phyloP scores from a whole-genome alignment of 495 filamentous ascomycete genomes.

The Hypoxylon fuscum region DNA sequence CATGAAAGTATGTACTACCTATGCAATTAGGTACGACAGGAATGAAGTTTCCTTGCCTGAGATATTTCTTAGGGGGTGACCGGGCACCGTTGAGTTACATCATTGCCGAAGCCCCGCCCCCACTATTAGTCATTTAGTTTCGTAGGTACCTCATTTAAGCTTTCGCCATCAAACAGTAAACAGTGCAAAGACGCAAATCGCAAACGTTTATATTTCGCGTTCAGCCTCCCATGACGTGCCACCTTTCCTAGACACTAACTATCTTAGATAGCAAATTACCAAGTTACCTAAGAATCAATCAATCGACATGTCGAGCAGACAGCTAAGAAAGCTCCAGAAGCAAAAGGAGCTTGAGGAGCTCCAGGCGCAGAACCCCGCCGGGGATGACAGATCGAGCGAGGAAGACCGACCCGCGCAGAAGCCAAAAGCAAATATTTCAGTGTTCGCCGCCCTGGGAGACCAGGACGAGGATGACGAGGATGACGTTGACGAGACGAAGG shows the following conservation, averaged over 20 bases:
- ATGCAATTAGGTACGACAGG: too few relatives aligned
- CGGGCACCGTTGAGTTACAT: too few relatives aligned
- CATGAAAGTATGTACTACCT: too few relatives aligned
- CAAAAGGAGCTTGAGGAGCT: constrained; percentile 64
- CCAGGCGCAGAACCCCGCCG: constrained; percentile 34
- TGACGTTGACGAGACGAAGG: constrained; percentile 60
- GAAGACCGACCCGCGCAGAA: constrained; percentile 52
- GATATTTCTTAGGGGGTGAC: too few relatives aligned
- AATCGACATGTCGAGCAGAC: constrained; percentile 77
- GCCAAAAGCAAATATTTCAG: constrained; percentile 58
- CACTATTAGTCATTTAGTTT: neutral
- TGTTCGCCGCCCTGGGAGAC: constrained; percentile 58
- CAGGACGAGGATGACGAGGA: constrained; percentile 49
- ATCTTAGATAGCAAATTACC: too few relatives aligned
- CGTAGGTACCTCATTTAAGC: neutral
- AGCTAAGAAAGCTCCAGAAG: constrained; percentile 80
- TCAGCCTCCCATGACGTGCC: too few relatives aligned
- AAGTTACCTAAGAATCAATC: too few relatives aligned
- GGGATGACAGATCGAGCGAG: constrained; percentile 54
- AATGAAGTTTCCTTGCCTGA: too few relatives aligned
- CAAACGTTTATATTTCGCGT: neutral
- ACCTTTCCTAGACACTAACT: too few relatives aligned
- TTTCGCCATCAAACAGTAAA: too few relatives aligned
- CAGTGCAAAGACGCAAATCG: too few relatives aligned
- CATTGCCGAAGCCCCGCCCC: neutral